These are phyloP conservation scores for Paecilomyces fulvus DNA, from an alignment of 2,329 filamentous ascomycete species.

Conservation along the genomic window DNA sequence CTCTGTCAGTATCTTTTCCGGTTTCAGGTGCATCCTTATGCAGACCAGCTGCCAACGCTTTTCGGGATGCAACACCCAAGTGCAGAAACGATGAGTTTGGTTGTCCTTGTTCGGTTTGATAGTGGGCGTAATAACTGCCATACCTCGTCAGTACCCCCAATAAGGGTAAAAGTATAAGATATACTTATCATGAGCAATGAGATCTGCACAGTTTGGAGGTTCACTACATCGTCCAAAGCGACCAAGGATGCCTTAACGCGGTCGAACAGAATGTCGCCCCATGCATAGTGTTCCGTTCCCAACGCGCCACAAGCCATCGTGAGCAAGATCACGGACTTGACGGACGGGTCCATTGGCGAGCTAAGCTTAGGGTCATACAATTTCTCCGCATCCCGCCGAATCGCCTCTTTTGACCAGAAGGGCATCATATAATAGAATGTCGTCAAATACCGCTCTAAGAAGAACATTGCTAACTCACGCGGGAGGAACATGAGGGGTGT, in stretches of 20 bases:
- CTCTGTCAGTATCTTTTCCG: background rate
- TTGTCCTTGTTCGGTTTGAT: conserved; percentile 36
- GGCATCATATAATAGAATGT: conserved; percentile 34
- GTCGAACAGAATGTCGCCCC: conserved; percentile 36
- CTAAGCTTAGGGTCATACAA: conserved; percentile 19
- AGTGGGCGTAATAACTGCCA: conserved; percentile 28
- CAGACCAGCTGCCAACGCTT: conserved; percentile 37
- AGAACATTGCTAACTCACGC: conserved; percentile 27
- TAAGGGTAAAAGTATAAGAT: background rate
- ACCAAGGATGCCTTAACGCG: conserved; percentile 33
- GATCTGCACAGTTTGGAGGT: conserved; percentile 37
- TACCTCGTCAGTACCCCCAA: conserved; percentile 2
- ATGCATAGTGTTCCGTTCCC: conserved; percentile 31
- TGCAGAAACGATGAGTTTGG: conserved; percentile 38
- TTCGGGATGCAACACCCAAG: conserved; percentile 33
- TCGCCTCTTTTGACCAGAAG: conserved; percentile 25
- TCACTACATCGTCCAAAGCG: conserved; percentile 37
- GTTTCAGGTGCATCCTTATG: conserved; percentile 35
- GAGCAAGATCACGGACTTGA: conserved; percentile 30
- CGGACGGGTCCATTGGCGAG: conserved; percentile 19
- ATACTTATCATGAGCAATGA: conserved; percentile 40
- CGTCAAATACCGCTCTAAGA: conserved; percentile 34
- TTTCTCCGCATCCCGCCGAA: conserved; percentile 26
- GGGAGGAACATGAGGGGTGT: conserved; percentile 30
- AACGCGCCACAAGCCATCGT: conserved; percentile 30